Evolutionary conservation across 1,284 basidiomycete genomes (phyloP), one percentile per base, ranked within the genome.

Genomic region (Mycena sp.): DNA sequence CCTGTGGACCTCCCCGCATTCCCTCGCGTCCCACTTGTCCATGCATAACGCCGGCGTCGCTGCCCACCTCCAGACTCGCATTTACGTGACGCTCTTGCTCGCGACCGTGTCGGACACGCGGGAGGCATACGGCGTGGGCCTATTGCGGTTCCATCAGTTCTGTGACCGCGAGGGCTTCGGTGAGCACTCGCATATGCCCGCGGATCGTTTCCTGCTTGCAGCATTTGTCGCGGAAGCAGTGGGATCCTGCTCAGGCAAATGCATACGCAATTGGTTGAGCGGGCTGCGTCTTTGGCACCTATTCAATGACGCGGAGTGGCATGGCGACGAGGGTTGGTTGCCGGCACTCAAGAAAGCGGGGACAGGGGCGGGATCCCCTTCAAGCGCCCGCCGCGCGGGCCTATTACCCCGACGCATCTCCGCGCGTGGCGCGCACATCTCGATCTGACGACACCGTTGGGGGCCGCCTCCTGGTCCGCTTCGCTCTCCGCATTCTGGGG

Each of bases 151-250:
- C 30, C 58, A 59, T 6, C 44, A 64, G n/a, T 69, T 56, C 21
- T 69, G 67, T 26, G 56, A 69, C 14, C 12, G 35, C 7, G 21
- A 58, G 21, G 25, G 25, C 4, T 55, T 71, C 0, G 29, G 62
- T 0, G 65, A 71, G 19, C 7, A 14, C 0, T 2, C 43, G 0
- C 25, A 51, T 1, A 66, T 68, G 58, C 70, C 69, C 1, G 69
- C 67, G 0, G 48, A 57, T 1, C 28, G 41, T 0, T 14, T 44
- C n/a, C 49, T 70, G 1, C 48, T 71, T 7, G 19, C 60, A 0
- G 53, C 55, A 6, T 72, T 71, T 50, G 46, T 71, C 1, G 57
- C 64, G 58, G 46, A 40, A 29, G 53, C n/a, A 12, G 35, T 1
- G 58, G 68, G 9, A 12, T 41, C 35, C 61, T 54, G 5, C 37